phyloP scores from a whole-genome alignment of 352 stramenopile genomes.

The Phytophthora niederhauseri region DNA sequence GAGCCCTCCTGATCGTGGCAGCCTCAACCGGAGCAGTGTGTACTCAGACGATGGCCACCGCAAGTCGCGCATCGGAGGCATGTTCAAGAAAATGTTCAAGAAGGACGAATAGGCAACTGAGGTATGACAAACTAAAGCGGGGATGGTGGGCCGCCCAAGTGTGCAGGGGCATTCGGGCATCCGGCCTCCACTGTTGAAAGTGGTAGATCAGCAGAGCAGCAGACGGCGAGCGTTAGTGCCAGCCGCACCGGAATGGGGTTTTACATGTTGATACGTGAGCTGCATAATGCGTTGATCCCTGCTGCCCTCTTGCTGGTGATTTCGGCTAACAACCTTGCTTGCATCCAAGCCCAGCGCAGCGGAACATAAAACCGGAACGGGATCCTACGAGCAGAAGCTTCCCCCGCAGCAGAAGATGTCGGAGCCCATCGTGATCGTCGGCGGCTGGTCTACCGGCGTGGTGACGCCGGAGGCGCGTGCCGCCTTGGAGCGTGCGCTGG shows the following conservation, averaged over 20 bases:
- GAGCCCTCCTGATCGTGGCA: slow-evolving; percentile 40
- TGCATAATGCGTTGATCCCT: slow-evolving; percentile 10
- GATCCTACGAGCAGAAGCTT: background rate
- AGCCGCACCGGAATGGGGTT: slow-evolving; percentile 9
- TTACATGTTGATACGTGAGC: slow-evolving; percentile 36
- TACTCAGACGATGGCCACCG: slow-evolving; percentile 69
- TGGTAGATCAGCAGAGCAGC: slow-evolving; percentile 15
- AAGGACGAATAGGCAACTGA: slow-evolving; percentile 57
- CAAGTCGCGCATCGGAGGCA: slow-evolving; percentile 82
- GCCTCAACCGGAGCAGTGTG: slow-evolving; percentile 51
- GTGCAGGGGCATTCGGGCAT: background rate
- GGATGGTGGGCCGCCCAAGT: background rate
- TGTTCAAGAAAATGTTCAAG: slow-evolving; percentile 94
- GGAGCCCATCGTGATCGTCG: slow-evolving; percentile 18
- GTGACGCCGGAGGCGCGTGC: slow-evolving; percentile 32
- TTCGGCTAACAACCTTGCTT: slow-evolving; percentile 10
- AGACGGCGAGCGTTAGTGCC: background rate
- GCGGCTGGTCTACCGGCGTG: slow-evolving; percentile 27
- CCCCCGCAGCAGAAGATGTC: slow-evolving; percentile 4
- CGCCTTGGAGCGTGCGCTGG: slow-evolving; percentile 29
- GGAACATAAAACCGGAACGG: slow-evolving; percentile 18
- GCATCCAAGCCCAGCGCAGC: background rate
- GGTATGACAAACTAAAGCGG: slow-evolving; percentile 18
- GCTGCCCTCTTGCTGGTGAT: slow-evolving; percentile 1
- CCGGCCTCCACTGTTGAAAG: slow-evolving; percentile 1